A percentile compares a stretch with the other conserved stretches of the same genome.
Evolutionary conservation across 1,284 basidiomycete genomes (phyloP).

Genomic region (Fomitopsis schrenkii): DNA sequence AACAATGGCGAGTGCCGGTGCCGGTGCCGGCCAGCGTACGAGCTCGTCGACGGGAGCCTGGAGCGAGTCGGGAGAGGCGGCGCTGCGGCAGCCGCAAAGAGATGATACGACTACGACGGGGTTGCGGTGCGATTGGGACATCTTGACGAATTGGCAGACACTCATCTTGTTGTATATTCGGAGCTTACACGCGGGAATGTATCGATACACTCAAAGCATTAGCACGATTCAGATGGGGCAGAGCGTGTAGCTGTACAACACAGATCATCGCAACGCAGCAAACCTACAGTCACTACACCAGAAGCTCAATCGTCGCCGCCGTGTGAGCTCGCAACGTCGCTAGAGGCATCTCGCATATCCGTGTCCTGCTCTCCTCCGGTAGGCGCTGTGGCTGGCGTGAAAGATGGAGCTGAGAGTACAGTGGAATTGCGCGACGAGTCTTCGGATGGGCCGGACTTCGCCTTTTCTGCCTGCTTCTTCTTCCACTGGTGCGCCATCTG

Average conservation of each 20-base stretch:
- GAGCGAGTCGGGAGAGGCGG: conserved; percentile 53
- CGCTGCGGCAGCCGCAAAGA: background rate
- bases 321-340: conserved; percentile 34
- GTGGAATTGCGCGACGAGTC: background rate
- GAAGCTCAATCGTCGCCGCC: conserved; percentile 15
- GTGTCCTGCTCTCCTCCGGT: background rate
- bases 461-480: conserved; percentile 15
- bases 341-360: conserved; percentile 16
- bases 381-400: background rate
- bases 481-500: conserved; percentile 93
- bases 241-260: background rate
- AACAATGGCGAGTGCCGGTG: conserved; percentile 14
- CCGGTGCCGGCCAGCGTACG: conserved; percentile 74
- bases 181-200: background rate
- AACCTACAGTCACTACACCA: background rate
- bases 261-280: background rate
- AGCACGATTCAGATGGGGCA: no score
- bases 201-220: background rate
- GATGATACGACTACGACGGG: background rate
- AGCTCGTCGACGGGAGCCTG: conserved; percentile 69
- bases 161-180: background rate
- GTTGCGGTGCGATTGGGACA: background rate
- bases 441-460: background rate
- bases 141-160: background rate
- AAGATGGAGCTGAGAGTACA: background rate